Conservation (phyloP, 495 filamentous ascomycete genomes). For the Aspergillus biplanus region DNA sequence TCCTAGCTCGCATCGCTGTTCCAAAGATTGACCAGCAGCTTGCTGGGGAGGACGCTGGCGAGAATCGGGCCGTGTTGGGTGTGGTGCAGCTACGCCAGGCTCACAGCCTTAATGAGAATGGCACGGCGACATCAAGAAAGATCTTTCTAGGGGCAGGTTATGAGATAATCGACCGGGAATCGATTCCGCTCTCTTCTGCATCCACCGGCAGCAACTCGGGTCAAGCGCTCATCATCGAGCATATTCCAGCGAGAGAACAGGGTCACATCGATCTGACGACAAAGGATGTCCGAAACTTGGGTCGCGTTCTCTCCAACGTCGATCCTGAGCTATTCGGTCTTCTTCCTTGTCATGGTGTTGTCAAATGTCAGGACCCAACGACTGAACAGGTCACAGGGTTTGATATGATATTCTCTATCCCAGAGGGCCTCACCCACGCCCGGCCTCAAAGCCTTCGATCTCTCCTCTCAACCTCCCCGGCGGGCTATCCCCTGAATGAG, state of each 20-base stretch:
- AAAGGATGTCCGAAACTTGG: conserved; percentile 37
- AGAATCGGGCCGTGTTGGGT: not conserved
- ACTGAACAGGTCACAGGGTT: not conserved
- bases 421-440: conserved; percentile 1
- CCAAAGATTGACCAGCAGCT: not conserved
- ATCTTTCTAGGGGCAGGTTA: not conserved
- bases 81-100: not conserved
- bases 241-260: not conserved
- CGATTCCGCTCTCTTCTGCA: not conserved
- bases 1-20: not conserved
- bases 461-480: conserved; percentile 12
- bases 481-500: conserved; percentile 23
- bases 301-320: conserved; percentile 35
- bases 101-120: not conserved
- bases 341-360: conserved; percentile 48
- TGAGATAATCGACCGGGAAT: not conserved
- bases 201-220: not conserved
- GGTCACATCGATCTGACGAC: not conserved
- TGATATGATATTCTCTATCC: conserved; percentile 27
- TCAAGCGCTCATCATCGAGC: not conserved
- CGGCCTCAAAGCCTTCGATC: conserved; percentile 31
- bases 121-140: not conserved
- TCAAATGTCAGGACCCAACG: conserved; percentile 1
- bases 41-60: not conserved
- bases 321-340: conserved; percentile 52